Evolutionary conservation across 2,329 filamentous ascomycete genomes (phyloP).

Genomic region (Fusarium concolor): DNA sequence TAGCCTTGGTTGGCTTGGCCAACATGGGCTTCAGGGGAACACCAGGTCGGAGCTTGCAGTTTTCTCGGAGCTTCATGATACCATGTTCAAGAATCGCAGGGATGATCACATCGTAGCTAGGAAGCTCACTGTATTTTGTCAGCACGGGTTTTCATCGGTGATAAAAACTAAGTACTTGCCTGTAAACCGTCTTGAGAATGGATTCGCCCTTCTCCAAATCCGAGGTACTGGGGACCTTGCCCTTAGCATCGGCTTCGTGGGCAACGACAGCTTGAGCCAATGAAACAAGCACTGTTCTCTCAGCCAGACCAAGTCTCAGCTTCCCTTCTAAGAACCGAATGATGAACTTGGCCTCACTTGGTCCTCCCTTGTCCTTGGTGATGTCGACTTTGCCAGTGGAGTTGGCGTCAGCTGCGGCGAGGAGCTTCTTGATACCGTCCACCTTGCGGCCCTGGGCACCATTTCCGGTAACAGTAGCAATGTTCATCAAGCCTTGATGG

Average conservation of each 20-base stretch:
- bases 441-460: slow-evolving; percentile 93
- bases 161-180: slow-evolving; percentile 59
- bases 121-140: slow-evolving; percentile 77
- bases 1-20: slow-evolving; percentile 97
- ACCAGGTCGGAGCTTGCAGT: slow-evolving; percentile 91
- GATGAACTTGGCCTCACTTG: slow-evolving; percentile 95
- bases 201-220: slow-evolving; percentile 87
- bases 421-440: slow-evolving; percentile 92
- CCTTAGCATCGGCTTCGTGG: slow-evolving; percentile 80
- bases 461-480: slow-evolving; percentile 87
- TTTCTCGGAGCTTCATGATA: slow-evolving; percentile 82
- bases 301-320: slow-evolving; percentile 88
- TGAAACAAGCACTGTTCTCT: slow-evolving; percentile 90
- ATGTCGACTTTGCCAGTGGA: slow-evolving; percentile 86
- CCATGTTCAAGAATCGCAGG: slow-evolving; percentile 89
- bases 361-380: slow-evolving; percentile 88
- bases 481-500: slow-evolving; percentile 86
- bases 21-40: slow-evolving; percentile 98
- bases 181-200: slow-evolving; percentile 90
- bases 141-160: slow-evolving; percentile 40
- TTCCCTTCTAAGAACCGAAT: slow-evolving; percentile 96
- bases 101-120: slow-evolving; percentile 94
- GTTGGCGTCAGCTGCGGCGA: slow-evolving; percentile 88
- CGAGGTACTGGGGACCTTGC: slow-evolving; percentile 76
- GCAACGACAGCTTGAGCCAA: slow-evolving; percentile 88